Conservation (phyloP, 306 rosid genomes). For the Quercus agrifolia region DNA sequence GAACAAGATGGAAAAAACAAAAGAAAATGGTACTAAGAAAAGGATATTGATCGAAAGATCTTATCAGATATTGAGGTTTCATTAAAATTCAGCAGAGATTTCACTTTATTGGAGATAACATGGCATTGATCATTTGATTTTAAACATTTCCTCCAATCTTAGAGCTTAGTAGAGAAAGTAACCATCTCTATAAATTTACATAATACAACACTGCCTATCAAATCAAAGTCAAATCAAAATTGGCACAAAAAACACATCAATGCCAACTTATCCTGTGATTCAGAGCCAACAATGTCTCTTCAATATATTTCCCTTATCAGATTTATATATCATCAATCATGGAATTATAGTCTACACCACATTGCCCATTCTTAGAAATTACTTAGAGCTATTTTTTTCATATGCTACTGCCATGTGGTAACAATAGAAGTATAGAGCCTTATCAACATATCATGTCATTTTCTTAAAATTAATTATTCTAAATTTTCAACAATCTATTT, state of each 20-base stretch:
- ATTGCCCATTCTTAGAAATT: slow-evolving; percentile 5
- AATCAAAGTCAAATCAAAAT: slow-evolving; percentile 32
- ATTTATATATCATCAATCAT: not conserved
- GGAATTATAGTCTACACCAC: slow-evolving; percentile 6
- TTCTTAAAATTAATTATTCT: too few relatives aligned
- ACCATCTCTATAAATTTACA: too few relatives aligned
- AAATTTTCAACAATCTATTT: too few relatives aligned
- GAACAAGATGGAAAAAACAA: not conserved
- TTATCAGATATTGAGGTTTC: not conserved
- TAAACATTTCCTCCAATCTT: not conserved
- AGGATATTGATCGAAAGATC: not conserved
- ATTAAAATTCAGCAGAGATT: not conserved
- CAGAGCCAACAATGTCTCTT: slow-evolving; percentile 22
- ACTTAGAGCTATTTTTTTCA: not conserved
- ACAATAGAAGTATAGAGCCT: not conserved
- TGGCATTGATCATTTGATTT: not conserved
- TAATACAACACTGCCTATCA: slow-evolving; percentile 13
- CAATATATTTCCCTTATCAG: slow-evolving; percentile 12
- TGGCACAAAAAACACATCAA: not conserved
- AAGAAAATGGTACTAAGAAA: not conserved
- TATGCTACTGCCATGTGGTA: not conserved
- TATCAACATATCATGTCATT: not conserved
- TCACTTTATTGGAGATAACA: not conserved
- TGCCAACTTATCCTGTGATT: slow-evolving; percentile 24
- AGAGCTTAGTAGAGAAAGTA: not conserved